Evolutionary conservation across 768 basidiomycete genomes (phyloP), one percentile per base, ranked within the genome.

Genomic region (Xerocomus potaroensis): DNA sequence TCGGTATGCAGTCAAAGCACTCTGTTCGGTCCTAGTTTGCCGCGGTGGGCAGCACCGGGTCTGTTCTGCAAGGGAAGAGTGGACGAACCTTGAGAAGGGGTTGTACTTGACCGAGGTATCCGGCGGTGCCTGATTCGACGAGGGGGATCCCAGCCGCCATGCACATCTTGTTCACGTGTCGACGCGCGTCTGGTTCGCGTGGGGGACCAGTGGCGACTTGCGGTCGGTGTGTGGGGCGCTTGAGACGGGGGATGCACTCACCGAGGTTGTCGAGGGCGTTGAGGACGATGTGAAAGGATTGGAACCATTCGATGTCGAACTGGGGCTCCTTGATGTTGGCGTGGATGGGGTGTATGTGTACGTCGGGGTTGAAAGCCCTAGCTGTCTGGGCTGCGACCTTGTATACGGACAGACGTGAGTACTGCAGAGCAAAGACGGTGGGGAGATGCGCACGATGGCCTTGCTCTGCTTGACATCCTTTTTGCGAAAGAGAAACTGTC

Each of bases 381-480:
- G 87, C 92, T 1, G 87, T 88, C 59, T 84, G 83, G 2, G 88
- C 85, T 12, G 91, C 92, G 15, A 91, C 79, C 88, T 89, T 56
- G 1, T 24, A 37, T 22, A 31, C 5, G 12, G 30, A 27, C 26
- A n/a, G n/a, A n/a, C n/a, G n/a, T n/a, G n/a, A n/a, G n/a, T n/a
- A n/a, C n/a, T n/a, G 15, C 16, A n/a, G 40, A 14, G 21, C 40
- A 30, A 54, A 21, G 8, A 49, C 11, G 16, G 31, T 22, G 39
- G 33, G 8, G 30, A 41, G 18, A 15, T 37, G 38, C 81, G 34
- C 49, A 91, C 93, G 69, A 94, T 61, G 2, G 95, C 89, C 71
- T 99, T 99, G 58, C 93, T 87, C 60, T 96, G 89, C 62, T 96
- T 96, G 45, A 99, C 87, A 59, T 98, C 93, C 61, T 95, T 95